phyloP scores from a whole-genome alignment of 768 basidiomycete genomes.

The Sporobolomyces roseus region DNA sequence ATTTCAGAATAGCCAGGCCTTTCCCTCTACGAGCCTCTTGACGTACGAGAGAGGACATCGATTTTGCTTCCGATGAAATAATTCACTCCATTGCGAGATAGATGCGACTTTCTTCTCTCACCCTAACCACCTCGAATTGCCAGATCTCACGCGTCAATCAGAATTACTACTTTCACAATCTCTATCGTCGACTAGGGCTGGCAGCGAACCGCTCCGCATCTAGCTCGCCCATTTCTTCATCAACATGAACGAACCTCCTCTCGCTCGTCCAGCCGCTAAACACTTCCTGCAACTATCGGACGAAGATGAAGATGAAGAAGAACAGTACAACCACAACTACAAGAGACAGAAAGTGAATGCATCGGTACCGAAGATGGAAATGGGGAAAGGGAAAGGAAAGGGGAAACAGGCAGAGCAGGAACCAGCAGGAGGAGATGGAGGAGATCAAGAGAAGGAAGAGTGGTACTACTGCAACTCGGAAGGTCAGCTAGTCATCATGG shows the following conservation, averaged over 20 bases:
- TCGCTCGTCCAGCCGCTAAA: background rate
- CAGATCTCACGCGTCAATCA: too few species aligned
- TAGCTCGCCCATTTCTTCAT: background rate
- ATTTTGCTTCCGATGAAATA: too few species aligned
- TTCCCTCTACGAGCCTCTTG: too few species aligned
- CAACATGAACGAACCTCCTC: slow-evolving; percentile 62
- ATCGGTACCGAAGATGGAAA: background rate
- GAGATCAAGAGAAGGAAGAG: background rate
- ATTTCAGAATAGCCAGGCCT: too few species aligned
- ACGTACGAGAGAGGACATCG: too few species aligned
- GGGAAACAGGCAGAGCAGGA: background rate
- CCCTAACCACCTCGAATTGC: too few species aligned
- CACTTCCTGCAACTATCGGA: slow-evolving; percentile 1
- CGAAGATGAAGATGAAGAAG: background rate
- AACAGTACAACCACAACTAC: background rate
- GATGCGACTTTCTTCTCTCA: too few species aligned
- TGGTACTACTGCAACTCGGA: background rate
- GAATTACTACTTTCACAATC: too few species aligned
- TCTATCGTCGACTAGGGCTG: too few species aligned
- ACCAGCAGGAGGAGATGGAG: background rate
- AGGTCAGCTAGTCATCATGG: background rate
- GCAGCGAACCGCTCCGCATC: background rate
- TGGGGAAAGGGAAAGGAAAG: slow-evolving; percentile 16
- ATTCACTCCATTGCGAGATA: too few species aligned
- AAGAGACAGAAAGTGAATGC: background rate